Evolutionary conservation across 768 basidiomycete genomes (phyloP), one percentile per base, ranked within the genome.

Genomic region (Russula sp.): DNA sequence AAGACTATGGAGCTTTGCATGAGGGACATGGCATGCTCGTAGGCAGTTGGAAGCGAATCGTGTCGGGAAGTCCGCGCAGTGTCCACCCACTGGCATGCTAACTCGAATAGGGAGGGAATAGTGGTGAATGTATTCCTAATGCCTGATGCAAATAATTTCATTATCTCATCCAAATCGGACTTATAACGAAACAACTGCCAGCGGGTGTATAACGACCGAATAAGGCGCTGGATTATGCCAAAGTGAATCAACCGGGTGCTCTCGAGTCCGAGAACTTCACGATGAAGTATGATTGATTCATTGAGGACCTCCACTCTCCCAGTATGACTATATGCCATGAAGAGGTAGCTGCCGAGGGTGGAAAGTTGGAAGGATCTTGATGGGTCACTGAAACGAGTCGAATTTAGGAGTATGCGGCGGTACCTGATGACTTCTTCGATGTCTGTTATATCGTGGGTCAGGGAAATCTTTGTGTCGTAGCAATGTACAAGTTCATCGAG

Each of bases 361-460:
- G 9, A 6, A 24, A 51, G 20, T 22, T n/a, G n/a, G n/a, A 34
- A 2, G 9, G 18, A 5, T 16, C n/a, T 18, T 7, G 9, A 18
- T 16, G 1, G 13, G 10, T 59, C 34, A 6, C n/a, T 8, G 11
- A 46, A 5, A 22, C 26, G 48, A 20, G 20, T 32, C 5, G 32
- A 32, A 48, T 22, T n/a, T 2, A 59, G 32, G 14, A 34, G 22
- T 30, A 59, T 46, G n/a, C n/a, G 57, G 46, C 16, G 8, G 49
- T 32, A 59, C 4, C 49, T 59, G 22, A 59, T 49, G 8, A 28
- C 44, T n/a, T 59, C 48, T 24, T 59, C 32, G 1, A 49, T 49
- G 32, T 59, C 57, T 22, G 22, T 22, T 26, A 59, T 7, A 11
- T 59, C 32, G 7, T 36, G 10, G 16, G 57, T 59, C 9, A 28